phyloP scores from a whole-genome alignment of 495 filamentous ascomycete species.

The Xylaria scruposa region DNA sequence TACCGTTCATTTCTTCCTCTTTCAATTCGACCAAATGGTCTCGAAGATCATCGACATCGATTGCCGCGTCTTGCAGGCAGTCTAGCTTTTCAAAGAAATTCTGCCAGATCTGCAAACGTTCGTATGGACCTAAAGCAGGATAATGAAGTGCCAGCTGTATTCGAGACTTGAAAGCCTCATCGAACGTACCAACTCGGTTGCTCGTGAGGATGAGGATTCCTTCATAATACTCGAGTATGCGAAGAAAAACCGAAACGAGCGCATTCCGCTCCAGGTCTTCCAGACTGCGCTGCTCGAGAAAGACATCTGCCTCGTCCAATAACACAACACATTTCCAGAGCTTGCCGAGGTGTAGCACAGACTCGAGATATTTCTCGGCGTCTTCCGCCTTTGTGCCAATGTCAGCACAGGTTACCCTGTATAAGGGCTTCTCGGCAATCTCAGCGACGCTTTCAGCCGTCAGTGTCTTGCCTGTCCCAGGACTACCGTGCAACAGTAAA shows the following conservation, averaged over 20 bases:
- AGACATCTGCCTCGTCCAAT: conserved; percentile 47
- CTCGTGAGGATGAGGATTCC: conserved; percentile 48
- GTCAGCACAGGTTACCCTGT: neutral
- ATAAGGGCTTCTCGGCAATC: neutral
- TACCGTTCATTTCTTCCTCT: conserved; percentile 44
- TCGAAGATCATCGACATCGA: neutral
- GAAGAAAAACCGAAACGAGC: neutral
- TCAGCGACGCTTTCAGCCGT: neutral
- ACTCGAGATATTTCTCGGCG: conserved; percentile 52
- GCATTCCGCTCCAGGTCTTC: neutral
- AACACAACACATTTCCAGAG: conserved; percentile 46
- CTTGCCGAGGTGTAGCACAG: conserved; percentile 50
- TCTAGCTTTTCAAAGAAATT: conserved; percentile 33
- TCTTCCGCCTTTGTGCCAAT: conserved; percentile 42
- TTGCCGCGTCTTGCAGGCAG: neutral
- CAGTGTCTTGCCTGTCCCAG: neutral
- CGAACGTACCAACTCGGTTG: conserved; percentile 45
- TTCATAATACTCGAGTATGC: conserved; percentile 44
- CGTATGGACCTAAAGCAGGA: conserved; percentile 38
- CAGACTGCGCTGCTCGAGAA: neutral
- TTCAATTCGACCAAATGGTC: conserved; percentile 3
- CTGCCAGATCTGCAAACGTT: conserved; percentile 47
- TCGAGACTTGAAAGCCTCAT: conserved; percentile 55
- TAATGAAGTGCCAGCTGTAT: conserved; percentile 47
- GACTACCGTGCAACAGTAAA: neutral